Evolutionary conservation across 108 stramenopile genomes (phyloP), one percentile per base, ranked within the genome.

Genomic region (Schizochytrium sp.): DNA sequence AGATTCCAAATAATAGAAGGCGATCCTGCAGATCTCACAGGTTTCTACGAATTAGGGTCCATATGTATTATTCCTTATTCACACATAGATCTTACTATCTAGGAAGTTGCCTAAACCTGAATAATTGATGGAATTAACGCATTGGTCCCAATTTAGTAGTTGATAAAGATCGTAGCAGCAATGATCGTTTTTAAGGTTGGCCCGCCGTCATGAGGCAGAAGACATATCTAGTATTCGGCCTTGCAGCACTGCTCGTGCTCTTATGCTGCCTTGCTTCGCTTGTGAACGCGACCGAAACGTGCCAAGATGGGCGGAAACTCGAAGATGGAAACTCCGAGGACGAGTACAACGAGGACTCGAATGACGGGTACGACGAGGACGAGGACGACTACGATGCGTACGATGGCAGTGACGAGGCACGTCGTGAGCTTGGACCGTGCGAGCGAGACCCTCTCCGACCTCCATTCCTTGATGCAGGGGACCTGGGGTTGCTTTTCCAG

Each of bases 401-500:
- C 57, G 57, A 10, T 17, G 57, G 57, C 57, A 58, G 28, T 28
- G 28, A 28, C 28, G 28, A 28, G 28, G 28, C 28, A 0, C 28
- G 28, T 28, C 28, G 28, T 28, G 28, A 28, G 28, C 28, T 28
- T 28, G 28, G 28, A 28, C 28, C 28, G 28, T 69, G 64, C 15
- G 64, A 12, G 44, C 7, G 64, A 12, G 64, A 69, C 19, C 19
- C 12, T 10, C 42, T 10, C 12, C 10, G 12, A 8, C 0, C 44
- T 69, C 64, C 64, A 7, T 38, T 69, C 2, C 19, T 69, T 10
- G 64, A 69, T 47, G 76, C 76, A n/a, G 76, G 76, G 5, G 76
- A 83, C n/a, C 8, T 83, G 28, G 28, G 55, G 0, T 15, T 17
- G 47, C 0, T 83, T 3, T 83, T 83, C 40, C 50, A 83, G 2